Evolutionary conservation across 2,329 filamentous ascomycete species (phyloP).

Genomic region (Botrytis sinoallii): DNA sequence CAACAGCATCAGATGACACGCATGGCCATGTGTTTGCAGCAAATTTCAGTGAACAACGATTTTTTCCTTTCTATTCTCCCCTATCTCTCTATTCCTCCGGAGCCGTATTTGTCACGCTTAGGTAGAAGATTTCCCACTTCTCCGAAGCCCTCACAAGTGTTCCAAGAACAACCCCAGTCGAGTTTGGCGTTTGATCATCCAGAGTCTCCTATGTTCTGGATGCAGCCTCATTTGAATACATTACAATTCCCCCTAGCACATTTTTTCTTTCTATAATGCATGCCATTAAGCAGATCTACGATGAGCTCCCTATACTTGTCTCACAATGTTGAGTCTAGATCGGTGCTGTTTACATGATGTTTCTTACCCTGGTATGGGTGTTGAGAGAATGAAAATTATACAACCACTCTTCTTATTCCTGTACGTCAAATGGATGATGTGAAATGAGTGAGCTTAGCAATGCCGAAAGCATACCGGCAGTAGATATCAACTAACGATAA

Average conservation of each 20-base stretch:
- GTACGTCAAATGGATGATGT: not conserved
- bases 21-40: slow-evolving; percentile 9
- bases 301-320: not conserved
- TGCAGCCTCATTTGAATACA: slow-evolving; percentile 13
- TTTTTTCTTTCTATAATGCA: not conserved
- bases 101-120: slow-evolving; percentile 36
- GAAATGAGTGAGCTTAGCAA: not conserved
- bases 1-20: not conserved
- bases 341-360: no score
- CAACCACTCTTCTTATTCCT: not conserved
- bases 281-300: not conserved
- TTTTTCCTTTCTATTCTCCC: not conserved
- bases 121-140: slow-evolving; percentile 31
- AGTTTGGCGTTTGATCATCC: slow-evolving; percentile 8
- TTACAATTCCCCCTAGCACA: not conserved
- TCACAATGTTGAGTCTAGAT: not conserved
- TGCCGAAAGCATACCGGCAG: not conserved
- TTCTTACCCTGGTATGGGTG: not conserved
- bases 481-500: not conserved
- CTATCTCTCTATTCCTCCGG: slow-evolving; percentile 7
- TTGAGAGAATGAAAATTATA: not conserved
- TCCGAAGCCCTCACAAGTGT: slow-evolving; percentile 34
- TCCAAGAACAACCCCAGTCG: slow-evolving; percentile 27
- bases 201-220: slow-evolving; percentile 10
- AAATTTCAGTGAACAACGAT: not conserved